Evolutionary conservation across 2,329 filamentous ascomycete species (phyloP).

Genomic region (Penicillium fuscoglaucum): DNA sequence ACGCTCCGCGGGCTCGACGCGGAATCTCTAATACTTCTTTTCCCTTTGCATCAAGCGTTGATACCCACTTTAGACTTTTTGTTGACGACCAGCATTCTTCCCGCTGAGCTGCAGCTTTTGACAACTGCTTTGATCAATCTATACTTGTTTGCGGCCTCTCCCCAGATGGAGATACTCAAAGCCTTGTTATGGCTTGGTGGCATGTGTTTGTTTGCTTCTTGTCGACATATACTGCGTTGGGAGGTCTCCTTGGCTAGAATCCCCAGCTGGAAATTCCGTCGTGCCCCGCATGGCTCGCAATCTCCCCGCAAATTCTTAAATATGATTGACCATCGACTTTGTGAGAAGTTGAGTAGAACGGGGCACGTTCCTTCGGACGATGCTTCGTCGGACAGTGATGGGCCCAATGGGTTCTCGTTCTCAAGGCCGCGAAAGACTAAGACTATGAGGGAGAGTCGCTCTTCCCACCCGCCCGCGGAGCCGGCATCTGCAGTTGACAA

Average conservation of each 20-base stretch:
- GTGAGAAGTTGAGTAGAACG: constrained; percentile 50
- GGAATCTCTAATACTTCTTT: constrained; percentile 66
- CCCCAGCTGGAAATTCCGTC: constrained; percentile 84
- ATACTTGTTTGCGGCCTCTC: constrained; percentile 72
- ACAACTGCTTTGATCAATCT: constrained; percentile 81
- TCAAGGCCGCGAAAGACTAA: constrained; percentile 40
- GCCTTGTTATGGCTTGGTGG: constrained; percentile 84
- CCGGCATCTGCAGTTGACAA: constrained; percentile 28
- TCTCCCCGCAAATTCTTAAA: constrained; percentile 43
- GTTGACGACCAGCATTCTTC: constrained; percentile 83
- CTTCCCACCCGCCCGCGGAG: constrained; percentile 15
- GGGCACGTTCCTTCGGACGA: constrained; percentile 34
- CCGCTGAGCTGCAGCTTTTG: constrained; percentile 83
- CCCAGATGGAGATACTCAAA: constrained; percentile 83
- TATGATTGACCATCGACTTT: constrained; percentile 47
- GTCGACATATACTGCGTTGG: constrained; percentile 74
- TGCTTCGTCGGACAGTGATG: constrained; percentile 41
- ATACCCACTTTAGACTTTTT: constrained; percentile 73
- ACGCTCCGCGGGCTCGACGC: constrained; percentile 47
- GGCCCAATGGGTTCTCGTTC: constrained; percentile 23
- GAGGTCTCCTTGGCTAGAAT: constrained; percentile 83
- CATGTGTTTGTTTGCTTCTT: constrained; percentile 69
- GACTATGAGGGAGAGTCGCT: constrained; percentile 25
- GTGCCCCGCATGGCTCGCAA: constrained; percentile 46
- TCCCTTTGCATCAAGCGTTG: constrained; percentile 79